Conservation (phyloP, 2,329 filamentous ascomycete species). For the Ophiostoma triangulosporum region DNA sequence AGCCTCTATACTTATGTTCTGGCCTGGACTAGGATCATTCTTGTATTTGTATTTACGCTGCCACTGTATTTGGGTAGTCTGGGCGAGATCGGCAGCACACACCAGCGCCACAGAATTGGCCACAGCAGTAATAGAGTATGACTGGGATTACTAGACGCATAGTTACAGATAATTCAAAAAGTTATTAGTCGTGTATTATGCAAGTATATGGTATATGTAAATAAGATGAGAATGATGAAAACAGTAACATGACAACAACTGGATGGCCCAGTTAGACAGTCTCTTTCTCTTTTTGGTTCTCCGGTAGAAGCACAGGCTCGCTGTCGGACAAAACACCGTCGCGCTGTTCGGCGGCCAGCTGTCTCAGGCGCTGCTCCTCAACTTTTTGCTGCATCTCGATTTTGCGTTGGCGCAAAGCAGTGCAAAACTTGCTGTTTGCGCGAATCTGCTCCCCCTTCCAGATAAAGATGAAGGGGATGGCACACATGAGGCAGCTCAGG, state of each 20-base stretch:
- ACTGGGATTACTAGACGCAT: background rate
- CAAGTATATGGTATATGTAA: background rate
- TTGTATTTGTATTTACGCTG: background rate
- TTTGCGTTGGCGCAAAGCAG: slow-evolving; percentile 40
- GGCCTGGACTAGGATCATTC: background rate
- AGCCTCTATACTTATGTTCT: background rate
- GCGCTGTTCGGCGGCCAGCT: background rate
- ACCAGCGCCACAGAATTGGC: background rate
- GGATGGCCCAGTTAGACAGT: background rate
- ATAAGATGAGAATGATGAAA: background rate
- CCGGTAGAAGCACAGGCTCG: background rate
- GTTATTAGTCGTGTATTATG: background rate
- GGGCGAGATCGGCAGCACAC: background rate
- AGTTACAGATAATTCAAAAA: background rate
- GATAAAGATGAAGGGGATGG: slow-evolving; percentile 38
- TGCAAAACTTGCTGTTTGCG: slow-evolving; percentile 46
- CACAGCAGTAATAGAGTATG: background rate
- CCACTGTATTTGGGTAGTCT: slow-evolving; percentile 5
- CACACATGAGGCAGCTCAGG: slow-evolving; percentile 34
- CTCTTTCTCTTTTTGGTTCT: slow-evolving; percentile 4
- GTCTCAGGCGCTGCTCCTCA: slow-evolving; percentile 21
- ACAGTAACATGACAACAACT: no score
- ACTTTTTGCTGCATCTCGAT: slow-evolving; percentile 29
- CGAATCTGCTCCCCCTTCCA: slow-evolving; percentile 43
- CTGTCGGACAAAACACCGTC: background rate